These are phyloP conservation scores for Cryptosporidium parvum DNA, from an alignment of 169 alveolate genomes.

Conservation along the genomic window DNA sequence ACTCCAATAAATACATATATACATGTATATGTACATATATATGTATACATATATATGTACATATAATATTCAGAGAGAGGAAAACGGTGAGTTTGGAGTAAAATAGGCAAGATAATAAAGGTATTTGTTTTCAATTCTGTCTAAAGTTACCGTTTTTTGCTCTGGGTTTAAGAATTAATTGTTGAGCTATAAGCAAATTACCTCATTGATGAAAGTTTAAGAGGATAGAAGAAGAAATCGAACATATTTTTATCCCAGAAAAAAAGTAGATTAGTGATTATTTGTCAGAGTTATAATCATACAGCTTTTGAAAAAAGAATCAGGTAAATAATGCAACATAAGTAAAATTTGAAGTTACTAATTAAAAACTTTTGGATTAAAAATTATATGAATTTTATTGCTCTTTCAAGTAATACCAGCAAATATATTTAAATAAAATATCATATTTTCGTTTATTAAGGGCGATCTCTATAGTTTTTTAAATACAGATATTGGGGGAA, in stretches of 20 bases:
- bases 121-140: background rate
- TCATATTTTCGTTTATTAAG: background rate
- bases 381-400: background rate
- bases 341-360: background rate
- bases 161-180: background rate
- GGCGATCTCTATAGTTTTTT: background rate
- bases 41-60: background rate
- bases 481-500: background rate
- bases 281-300: background rate
- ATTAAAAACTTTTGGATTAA: background rate
- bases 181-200: background rate
- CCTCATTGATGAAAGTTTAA: background rate
- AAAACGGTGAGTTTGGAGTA: background rate
- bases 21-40: background rate
- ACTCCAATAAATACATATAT: background rate
- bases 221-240: background rate
- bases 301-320: background rate
- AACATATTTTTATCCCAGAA: background rate
- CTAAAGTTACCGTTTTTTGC: background rate
- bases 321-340: slow-evolving; percentile 11
- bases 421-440: background rate
- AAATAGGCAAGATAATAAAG: background rate
- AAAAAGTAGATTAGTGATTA: background rate
- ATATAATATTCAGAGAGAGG: slow-evolving; percentile 23
- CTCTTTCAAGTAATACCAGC: background rate